These are phyloP conservation scores for Pseudogymnoascus sp. DNA, from an alignment of 2,329 filamentous ascomycete genomes.

Conservation along the genomic window DNA sequence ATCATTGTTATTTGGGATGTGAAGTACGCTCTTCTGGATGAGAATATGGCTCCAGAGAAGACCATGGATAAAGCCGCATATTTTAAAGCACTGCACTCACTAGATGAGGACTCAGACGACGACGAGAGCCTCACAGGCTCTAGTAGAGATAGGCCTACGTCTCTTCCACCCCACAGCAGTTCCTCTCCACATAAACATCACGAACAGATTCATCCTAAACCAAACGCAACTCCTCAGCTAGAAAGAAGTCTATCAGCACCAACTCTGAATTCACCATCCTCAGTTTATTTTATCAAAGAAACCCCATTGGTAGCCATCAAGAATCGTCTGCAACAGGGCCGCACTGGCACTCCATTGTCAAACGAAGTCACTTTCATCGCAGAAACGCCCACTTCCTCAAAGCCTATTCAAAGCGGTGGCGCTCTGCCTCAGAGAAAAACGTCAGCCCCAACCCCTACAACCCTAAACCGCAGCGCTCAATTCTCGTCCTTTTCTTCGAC, in stretches of 20 bases:
- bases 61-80: conserved; percentile 13
- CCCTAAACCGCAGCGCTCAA: neutral
- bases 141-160: conserved; percentile 4
- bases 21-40: neutral
- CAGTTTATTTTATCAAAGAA: conserved; percentile 4
- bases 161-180: conserved; percentile 30
- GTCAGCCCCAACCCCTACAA: conserved; percentile 22
- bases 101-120: conserved; percentile 24
- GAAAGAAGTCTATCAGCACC: conserved; percentile 9
- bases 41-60: neutral
- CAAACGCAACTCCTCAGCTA: neutral
- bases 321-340: neutral
- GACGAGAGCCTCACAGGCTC: conserved; percentile 18
- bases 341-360: neutral
- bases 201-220: conserved; percentile 15
- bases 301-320: conserved; percentile 1
- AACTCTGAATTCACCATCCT: neutral
- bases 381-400: conserved; percentile 17
- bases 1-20: neutral
- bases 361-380: conserved; percentile 8
- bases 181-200: conserved; percentile 32
- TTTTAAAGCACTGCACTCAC: conserved; percentile 22
- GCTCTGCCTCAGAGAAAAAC: conserved; percentile 11
- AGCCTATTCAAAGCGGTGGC: conserved; percentile 21
- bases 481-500: neutral